Evolutionary conservation across 805 yeast genomes (phyloP), one percentile per base, ranked within the genome.

Genomic region (Ogataea allantospora): DNA sequence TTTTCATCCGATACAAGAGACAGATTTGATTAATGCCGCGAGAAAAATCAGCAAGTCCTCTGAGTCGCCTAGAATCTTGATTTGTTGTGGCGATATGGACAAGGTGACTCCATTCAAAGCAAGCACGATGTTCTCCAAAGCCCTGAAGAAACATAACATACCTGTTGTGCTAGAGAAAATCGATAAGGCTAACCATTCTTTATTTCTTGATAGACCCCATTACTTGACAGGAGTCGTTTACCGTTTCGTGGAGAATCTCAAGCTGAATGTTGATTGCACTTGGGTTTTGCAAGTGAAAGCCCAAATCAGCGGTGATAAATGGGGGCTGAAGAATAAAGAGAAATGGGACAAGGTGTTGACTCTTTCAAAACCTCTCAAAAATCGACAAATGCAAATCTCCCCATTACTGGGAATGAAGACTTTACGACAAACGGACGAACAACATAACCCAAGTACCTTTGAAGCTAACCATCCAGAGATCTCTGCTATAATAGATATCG

Each of bases 241-340:
- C 39, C 72, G 75, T 48, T 85, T 80, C 51, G 52, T 83, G 11
- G 75, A 71, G 38, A 62, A 51, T 35, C 59, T 68, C 17, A 55
- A 67, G 2, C 62, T 74, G 33, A 73, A 79, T 47, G 67, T 84
- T 23, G 75, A 80, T 14, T 76, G 83, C 17, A 75, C 84, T 2
- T 83, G 89, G 89, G 87, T 81, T 32, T 66, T 83, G 35, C 69
- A 74, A 44, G 68, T 77, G 12, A 75, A 78, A 50, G 84, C 84
- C 2, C 70, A 75, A 35, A 70, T 77, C 10, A 71, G 77, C 17
- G 83, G 83, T 2, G 83, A 77, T 50, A 83, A 84, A 59, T 84
- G 91, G 91, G 85, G 88, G 15, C 60, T 84, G 46, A 83, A 83
- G 58, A 84, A 83, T 53, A 84, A 81, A 53, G 70, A 67, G 43